A percentile compares a stretch with the other conserved stretches of the same genome.
These are phyloP conservation scores for Sinapis alba DNA, from an alignment of 441 rosid species.

Conservation along the genomic window DNA sequence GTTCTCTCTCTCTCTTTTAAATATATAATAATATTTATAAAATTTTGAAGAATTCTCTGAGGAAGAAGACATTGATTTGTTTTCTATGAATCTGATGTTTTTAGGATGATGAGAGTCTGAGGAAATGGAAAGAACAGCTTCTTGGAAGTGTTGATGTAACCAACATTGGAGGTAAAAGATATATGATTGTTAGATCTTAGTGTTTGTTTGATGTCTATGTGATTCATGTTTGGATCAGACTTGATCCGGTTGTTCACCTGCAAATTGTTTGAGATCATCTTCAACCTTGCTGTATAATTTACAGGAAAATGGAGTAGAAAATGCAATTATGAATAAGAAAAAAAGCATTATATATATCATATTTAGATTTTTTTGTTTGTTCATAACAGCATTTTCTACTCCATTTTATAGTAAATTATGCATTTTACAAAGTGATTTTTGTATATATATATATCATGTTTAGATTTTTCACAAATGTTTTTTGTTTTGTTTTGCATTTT, in stretches of 20 bases:
- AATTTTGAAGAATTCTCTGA: neutral
- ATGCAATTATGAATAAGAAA: too few species aligned
- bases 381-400: too few species aligned
- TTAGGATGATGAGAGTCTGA: slow-evolving; percentile 87
- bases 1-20: slow-evolving; percentile 1
- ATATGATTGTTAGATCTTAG: neutral
- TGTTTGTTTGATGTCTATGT: neutral
- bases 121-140: slow-evolving; percentile 94
- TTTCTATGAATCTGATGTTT: neutral
- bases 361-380: too few species aligned
- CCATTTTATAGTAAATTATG: too few species aligned
- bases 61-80: neutral
- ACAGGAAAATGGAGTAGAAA: too few species aligned
- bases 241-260: slow-evolving; percentile 9
- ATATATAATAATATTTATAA: neutral
- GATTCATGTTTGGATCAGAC: slow-evolving; percentile 5
- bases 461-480: neutral
- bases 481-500: neutral
- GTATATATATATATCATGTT: neutral
- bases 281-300: too few species aligned
- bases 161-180: slow-evolving; percentile 58
- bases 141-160: slow-evolving; percentile 77
- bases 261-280: too few species aligned
- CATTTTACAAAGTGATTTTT: neutral
- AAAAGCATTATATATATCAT: too few species aligned